Evolutionary conservation across 768 basidiomycete species (phyloP).

Genomic region (Trametes punicea): DNA sequence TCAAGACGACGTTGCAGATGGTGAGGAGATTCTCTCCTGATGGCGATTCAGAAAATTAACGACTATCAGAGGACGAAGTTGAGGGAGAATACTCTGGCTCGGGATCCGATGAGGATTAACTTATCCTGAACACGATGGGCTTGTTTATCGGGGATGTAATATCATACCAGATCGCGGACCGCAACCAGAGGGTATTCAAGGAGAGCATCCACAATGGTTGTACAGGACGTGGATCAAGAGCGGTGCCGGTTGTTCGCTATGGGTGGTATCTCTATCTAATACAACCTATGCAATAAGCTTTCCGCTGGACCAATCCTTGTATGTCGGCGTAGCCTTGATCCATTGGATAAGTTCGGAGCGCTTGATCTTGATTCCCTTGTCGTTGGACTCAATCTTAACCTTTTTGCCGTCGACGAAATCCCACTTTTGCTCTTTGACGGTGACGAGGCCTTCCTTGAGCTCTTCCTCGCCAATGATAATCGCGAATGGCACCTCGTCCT

Average conservation of each 20-base stretch:
- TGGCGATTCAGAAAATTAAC: too few relatives aligned
- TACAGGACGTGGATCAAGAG: too few relatives aligned
- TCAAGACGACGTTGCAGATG: slow-evolving; percentile 61
- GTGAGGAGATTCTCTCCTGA: slow-evolving; percentile 32
- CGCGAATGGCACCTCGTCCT: slow-evolving; percentile 89
- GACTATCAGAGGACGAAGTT: slow-evolving; percentile 25
- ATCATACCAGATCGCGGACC: background rate
- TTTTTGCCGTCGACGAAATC: slow-evolving; percentile 71
- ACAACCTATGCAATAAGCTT: slow-evolving; percentile 21
- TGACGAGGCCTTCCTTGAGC: slow-evolving; percentile 76
- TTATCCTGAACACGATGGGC: background rate
- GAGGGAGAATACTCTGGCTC: slow-evolving; percentile 30
- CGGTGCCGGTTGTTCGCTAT: too few relatives aligned
- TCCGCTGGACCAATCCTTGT: slow-evolving; percentile 32
- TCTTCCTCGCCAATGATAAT: slow-evolving; percentile 90
- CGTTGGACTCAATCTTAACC: slow-evolving; percentile 46
- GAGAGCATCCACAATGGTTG: slow-evolving; percentile 15
- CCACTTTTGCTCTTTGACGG: slow-evolving; percentile 91
- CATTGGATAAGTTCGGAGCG: slow-evolving; percentile 33
- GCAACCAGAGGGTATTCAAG: background rate
- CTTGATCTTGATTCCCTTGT: slow-evolving; percentile 46
- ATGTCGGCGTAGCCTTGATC: slow-evolving; percentile 31
- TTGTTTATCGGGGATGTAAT: background rate
- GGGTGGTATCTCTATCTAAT: background rate
- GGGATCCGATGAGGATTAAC: slow-evolving; percentile 29